Evolutionary conservation across 2,329 filamentous ascomycete genomes (phyloP), one percentile per base, ranked within the genome.

Genomic region (Xylariaceae sp.): DNA sequence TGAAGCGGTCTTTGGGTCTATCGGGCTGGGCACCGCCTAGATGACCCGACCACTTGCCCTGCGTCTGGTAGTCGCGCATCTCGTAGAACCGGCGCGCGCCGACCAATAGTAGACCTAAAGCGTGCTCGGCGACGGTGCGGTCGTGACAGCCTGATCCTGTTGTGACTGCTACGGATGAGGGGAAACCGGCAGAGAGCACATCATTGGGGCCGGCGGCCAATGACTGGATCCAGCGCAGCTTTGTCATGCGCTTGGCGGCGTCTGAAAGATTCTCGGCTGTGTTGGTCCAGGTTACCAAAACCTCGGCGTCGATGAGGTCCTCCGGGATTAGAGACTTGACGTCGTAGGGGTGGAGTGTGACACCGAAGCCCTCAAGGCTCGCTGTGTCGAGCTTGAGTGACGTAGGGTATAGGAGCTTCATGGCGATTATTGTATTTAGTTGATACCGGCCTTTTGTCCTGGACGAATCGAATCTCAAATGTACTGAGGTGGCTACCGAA

Each of bases 331-430:
- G 62, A 42, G 65, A 50, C 53, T 75, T 77, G 52, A 78, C 76
- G 56, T 84, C 75, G 68, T 85, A 85, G 14, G 77, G 61, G 55
- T 79, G 70, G n/a, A 83, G 71, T 2, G 70, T 63, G 37, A 77
- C 72, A 38, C 73, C 69, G 69, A 81, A 83, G 57, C 79, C 80
- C 54, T 82, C 65, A 48, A 84, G 71, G 58, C 66, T 69, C 49
- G 71, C 52, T 48, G 73, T 57, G 67, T 83, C 73, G 62, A 84
- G 73, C 42, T 67, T 68, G 50, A 84, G 71, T 3, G 80, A 83
- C 44, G 77, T 83, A 40, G 81, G 81, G 67, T 84, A 83, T 53
- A 84, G 78, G 54, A 85, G 76, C 69, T 85, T 85, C 79, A 80
- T 79, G 33, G 36, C 38, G 42, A 32, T 8, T 8, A 32, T n/a